Conservation (phyloP, 768 basidiomycete genomes). For the Serendipita sp. region DNA sequence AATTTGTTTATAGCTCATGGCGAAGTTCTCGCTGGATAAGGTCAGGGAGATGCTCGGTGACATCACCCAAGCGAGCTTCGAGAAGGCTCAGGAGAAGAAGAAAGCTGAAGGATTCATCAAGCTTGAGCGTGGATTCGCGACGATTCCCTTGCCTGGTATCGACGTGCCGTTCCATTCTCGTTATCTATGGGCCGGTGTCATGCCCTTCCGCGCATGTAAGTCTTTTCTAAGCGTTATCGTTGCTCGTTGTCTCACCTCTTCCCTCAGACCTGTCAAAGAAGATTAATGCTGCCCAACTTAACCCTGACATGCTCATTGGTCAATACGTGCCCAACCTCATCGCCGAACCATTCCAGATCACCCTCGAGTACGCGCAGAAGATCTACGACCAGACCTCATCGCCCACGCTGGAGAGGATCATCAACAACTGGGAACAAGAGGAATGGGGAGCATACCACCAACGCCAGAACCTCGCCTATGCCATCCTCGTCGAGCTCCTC, state of each 20-base stretch:
- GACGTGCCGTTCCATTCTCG: conserved; percentile 99
- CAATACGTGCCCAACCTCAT: conserved; percentile 97
- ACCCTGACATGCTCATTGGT: conserved; percentile 86
- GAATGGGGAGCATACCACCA: conserved; percentile 68
- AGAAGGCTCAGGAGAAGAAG: conserved; percentile 63
- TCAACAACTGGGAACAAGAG: conserved; percentile 86
- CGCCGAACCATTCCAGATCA: conserved; percentile 70
- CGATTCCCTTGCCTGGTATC: conserved; percentile 89
- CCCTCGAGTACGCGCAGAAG: conserved; percentile 77
- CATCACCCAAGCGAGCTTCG: conserved; percentile 71
- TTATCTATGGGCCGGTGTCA: conserved; percentile 95
- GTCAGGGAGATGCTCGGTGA: conserved; percentile 93
- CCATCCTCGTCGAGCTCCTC: conserved; percentile 88
- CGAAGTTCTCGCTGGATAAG: conserved; percentile 76
- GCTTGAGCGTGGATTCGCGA: conserved; percentile 92
- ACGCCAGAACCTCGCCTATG: conserved; percentile 88
- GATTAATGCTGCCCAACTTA: conserved; percentile 78
- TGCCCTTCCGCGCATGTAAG: conserved; percentile 94
- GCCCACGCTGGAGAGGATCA: conserved; percentile 86
- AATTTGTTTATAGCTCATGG: conserved; percentile 45
- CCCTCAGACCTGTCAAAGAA: conserved; percentile 84
- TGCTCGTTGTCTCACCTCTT: conserved; percentile 7
- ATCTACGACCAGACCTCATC: conserved; percentile 97
- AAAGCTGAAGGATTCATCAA: conserved; percentile 76
- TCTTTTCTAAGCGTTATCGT: conserved; percentile 14